These are phyloP conservation scores for Adansonia digitata DNA, from an alignment of 345 rosid genomes.

Conservation along the genomic window DNA sequence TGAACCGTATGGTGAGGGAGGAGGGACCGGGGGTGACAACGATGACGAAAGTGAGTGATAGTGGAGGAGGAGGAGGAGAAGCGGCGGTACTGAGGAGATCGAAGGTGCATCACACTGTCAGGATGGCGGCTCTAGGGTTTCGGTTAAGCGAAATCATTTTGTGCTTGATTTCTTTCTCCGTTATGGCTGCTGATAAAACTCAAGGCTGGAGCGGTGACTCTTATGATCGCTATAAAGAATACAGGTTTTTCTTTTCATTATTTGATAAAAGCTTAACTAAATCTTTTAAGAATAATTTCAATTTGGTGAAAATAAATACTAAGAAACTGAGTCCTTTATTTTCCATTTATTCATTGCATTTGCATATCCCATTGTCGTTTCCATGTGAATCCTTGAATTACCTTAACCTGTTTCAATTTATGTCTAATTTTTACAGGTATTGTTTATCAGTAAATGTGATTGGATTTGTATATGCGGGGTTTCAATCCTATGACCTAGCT, in stretches of 20 bases:
- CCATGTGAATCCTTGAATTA: not conserved
- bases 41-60: conserved; percentile 27
- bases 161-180: conserved; percentile 86
- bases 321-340: not conserved
- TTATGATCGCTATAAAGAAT: conserved; percentile 84
- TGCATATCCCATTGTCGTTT: not conserved
- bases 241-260: conserved; percentile 40
- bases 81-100: conserved; percentile 32
- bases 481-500: conserved; percentile 65
- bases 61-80: conserved; percentile 22
- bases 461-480: conserved; percentile 64
- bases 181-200: conserved; percentile 95
- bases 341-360: not conserved
- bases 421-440: conserved; percentile 42
- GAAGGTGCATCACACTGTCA: conserved; percentile 31
- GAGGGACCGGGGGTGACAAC: conserved; percentile 21
- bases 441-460: conserved; percentile 78
- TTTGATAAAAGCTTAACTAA: not conserved
- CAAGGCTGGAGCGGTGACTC: conserved; percentile 99
- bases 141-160: conserved; percentile 58
- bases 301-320: not conserved
- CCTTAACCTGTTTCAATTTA: not conserved
- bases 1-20: conserved; percentile 45
- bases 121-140: conserved; percentile 51
- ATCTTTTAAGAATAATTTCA: not conserved